Evolutionary conservation across 169 alveolate genomes (phyloP).

Genomic region (Eimeria praecox): DNA sequence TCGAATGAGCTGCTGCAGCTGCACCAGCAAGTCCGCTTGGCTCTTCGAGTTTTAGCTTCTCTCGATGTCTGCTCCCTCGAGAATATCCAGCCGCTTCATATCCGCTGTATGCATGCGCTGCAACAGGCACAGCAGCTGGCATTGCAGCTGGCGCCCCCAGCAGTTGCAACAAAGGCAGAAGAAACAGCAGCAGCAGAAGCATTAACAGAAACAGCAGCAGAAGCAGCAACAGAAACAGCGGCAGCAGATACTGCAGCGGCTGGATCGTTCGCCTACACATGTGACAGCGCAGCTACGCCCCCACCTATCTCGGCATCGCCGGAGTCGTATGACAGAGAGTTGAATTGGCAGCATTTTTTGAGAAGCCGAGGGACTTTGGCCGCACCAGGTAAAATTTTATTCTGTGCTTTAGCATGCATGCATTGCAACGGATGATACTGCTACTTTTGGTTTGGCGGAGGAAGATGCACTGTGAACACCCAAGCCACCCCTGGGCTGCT

Average conservation of each 20-base stretch:
- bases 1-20: slow-evolving; percentile 45
- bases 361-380: not conserved
- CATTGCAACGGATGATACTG: not conserved
- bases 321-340: not conserved
- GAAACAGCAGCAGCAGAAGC: not conserved
- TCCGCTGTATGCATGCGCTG: slow-evolving; percentile 32
- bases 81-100: not conserved
- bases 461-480: not conserved
- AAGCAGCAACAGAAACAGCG: not conserved
- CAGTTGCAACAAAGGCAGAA: not conserved
- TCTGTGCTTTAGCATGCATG: not conserved
- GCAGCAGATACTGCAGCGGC: not conserved
- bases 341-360: not conserved
- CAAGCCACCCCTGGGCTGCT: too few species aligned
- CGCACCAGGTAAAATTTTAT: not conserved
- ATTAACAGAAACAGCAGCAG: not conserved
- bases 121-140: slow-evolving; percentile 47
- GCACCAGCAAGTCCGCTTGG: slow-evolving; percentile 8
- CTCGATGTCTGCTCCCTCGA: not conserved
- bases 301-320: not conserved
- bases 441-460: not conserved
- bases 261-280: not conserved
- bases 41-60: not conserved
- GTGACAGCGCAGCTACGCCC: not conserved
- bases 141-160: not conserved